These are phyloP conservation scores for Alternaria sp. DNA, from an alignment of 2,329 filamentous ascomycete genomes.

Conservation along the genomic window DNA sequence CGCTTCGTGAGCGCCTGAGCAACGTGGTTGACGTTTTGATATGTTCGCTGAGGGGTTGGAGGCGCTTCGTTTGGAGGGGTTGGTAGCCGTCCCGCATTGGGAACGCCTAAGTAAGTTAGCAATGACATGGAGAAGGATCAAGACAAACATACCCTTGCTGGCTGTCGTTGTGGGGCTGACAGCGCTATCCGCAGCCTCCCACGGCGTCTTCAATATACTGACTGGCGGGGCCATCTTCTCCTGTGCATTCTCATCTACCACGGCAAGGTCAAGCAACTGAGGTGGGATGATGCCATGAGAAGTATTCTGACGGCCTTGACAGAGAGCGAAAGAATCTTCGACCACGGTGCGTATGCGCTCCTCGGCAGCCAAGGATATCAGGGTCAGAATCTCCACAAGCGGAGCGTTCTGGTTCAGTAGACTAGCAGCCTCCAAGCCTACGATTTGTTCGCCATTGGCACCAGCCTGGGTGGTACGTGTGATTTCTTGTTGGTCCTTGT, in stretches of 20 bases:
- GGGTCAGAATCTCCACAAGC: constrained; percentile 81
- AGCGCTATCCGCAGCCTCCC: constrained; percentile 59
- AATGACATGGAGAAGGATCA: background rate
- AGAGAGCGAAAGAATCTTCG: constrained; percentile 76
- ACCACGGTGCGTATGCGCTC: constrained; percentile 78
- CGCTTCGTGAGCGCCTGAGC: constrained; percentile 58
- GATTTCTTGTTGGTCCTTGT: constrained; percentile 42
- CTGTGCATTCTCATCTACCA: constrained; percentile 56
- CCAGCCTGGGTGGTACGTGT: constrained; percentile 57
- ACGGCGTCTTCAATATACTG: constrained; percentile 52
- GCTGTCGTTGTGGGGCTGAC: constrained; percentile 63
- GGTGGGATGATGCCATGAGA: constrained; percentile 81
- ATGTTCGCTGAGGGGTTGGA: constrained; percentile 60
- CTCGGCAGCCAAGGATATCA: constrained; percentile 83
- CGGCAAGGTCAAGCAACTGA: constrained; percentile 78
- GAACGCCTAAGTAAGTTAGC: constrained; percentile 38
- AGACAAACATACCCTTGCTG: constrained; percentile 38
- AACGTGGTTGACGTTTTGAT: constrained; percentile 65
- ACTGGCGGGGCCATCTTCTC: constrained; percentile 50
- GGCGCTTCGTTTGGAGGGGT: constrained; percentile 58
- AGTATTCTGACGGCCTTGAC: constrained; percentile 75
- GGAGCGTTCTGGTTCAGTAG: constrained; percentile 75
- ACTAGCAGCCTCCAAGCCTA: constrained; percentile 64
- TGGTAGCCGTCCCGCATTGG: constrained; percentile 54
- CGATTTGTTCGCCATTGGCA: constrained; percentile 68